phyloP scores from a whole-genome alignment of 208 protist species.

The Acanthamoeba polyphaga region DNA sequence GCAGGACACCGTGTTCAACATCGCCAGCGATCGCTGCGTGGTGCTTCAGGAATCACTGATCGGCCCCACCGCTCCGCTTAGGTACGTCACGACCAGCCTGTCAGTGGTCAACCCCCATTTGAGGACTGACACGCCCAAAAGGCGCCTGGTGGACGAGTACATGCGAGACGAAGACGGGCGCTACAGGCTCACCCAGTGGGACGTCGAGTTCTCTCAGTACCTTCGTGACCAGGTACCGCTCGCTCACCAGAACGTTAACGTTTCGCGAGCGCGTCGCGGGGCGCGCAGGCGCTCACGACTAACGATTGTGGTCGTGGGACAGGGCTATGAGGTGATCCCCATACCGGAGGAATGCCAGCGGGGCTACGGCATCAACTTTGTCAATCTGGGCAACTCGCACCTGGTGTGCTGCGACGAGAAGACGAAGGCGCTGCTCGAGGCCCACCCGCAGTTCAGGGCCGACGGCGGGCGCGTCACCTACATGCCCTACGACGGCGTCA shows the following conservation, averaged over 20 bases:
- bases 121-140: not conserved
- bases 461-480: constrained; percentile 73
- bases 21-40: constrained; percentile 74
- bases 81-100: not conserved
- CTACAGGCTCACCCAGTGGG: constrained; percentile 57
- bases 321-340: constrained; percentile 83
- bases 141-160: constrained; percentile 87
- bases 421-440: constrained; percentile 47
- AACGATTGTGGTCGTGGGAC: too few species aligned
- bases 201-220: constrained; percentile 71
- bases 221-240: not conserved
- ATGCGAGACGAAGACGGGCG: not conserved
- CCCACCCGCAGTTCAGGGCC: constrained; percentile 70
- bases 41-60: constrained; percentile 85
- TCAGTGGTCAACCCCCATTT: too few species aligned
- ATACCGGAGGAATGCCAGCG: constrained; percentile 82
- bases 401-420: constrained; percentile 79
- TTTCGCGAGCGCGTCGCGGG: too few species aligned
- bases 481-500: constrained; percentile 83
- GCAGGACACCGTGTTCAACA: constrained; percentile 86
- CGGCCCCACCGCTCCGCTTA: constrained; percentile 5
- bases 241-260: not conserved
- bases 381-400: constrained; percentile 84
- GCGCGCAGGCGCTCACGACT: not conserved
- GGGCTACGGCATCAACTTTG: constrained; percentile 85